Evolutionary conservation across 139 green algal species (phyloP).

Genomic region (Chlamydomonas sp.): DNA sequence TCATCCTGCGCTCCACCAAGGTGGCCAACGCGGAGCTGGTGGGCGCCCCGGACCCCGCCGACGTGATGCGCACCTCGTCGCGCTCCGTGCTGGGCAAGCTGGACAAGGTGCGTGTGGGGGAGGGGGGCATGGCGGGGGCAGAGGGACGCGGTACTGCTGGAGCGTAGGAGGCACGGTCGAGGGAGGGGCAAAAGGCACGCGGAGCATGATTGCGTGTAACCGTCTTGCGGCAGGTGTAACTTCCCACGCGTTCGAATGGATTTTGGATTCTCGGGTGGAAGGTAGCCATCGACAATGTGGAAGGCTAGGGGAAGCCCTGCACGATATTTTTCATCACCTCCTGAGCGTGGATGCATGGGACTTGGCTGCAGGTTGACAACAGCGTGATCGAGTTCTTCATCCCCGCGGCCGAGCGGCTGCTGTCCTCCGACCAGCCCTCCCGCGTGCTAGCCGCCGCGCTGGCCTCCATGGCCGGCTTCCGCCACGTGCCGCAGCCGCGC

Average conservation of each 20-base stretch:
- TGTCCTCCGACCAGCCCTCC: slow-evolving; percentile 65
- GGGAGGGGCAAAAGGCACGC: no score
- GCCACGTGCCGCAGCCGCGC: slow-evolving; percentile 69
- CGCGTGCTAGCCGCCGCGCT: slow-evolving; percentile 85
- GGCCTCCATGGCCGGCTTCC: slow-evolving; percentile 89
- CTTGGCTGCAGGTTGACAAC: slow-evolving; percentile 75
- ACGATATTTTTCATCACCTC: no score
- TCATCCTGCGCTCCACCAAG: slow-evolving; percentile 68
- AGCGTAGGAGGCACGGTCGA: no score
- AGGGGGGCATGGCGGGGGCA: background rate
- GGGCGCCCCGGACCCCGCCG: slow-evolving; percentile 43
- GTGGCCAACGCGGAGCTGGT: slow-evolving; percentile 52
- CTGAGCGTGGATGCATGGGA: slow-evolving; percentile 57
- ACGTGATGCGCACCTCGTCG: slow-evolving; percentile 60
- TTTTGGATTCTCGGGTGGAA: no score
- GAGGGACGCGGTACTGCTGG: no score
- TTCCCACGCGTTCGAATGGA: no score
- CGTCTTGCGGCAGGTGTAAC: no score
- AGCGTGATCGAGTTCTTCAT: slow-evolving; percentile 87
- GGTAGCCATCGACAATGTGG: background rate
- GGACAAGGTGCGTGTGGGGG: slow-evolving; percentile 56
- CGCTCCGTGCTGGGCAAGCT: slow-evolving; percentile 73
- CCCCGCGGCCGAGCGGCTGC: slow-evolving; percentile 78
- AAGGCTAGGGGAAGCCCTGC: background rate
- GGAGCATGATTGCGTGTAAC: no score